Percentiles rank a stretch among this genome's conserved stretches.
These are phyloP conservation scores for Pilaira anomala DNA, from an alignment of 192 early-diverging fungal species.

Conservation along the genomic window DNA sequence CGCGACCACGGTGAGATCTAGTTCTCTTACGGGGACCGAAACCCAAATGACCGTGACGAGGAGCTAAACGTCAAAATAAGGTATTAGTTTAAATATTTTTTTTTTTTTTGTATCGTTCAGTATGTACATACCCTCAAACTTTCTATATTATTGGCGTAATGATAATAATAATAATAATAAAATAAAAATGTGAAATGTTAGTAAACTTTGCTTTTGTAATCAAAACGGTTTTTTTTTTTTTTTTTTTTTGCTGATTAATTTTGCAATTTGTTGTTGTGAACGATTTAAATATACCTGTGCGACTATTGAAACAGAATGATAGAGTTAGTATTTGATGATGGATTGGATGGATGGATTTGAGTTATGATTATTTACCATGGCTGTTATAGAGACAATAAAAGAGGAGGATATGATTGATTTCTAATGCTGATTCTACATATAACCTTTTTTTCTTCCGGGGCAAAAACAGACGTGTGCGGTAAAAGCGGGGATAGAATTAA, in stretches of 20 bases:
- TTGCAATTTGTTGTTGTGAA: background rate
- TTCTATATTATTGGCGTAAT: conserved; percentile 69
- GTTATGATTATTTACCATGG: conserved; percentile 6
- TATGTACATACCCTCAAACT: conserved; percentile 69
- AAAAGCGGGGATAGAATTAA: too few species aligned
- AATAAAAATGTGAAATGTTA: background rate
- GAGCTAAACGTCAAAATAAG: conserved; percentile 44
- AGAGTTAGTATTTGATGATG: background rate
- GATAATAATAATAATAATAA: background rate
- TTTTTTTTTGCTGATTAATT: background rate
- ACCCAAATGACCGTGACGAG: conserved; percentile 83
- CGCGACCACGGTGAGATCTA: conserved; percentile 88
- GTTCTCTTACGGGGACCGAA: conserved; percentile 83
- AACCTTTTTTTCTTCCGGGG: background rate
- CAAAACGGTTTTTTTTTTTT: background rate
- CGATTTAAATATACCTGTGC: conserved; percentile 18
- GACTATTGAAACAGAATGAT: conserved; percentile 1
- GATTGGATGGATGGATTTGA: conserved; percentile 25
- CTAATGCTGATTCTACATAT: background rate
- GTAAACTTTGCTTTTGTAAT: background rate
- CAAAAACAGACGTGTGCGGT: too few species aligned
- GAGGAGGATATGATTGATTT: conserved; percentile 1
- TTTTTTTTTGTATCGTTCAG: background rate
- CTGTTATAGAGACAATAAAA: conserved; percentile 23
- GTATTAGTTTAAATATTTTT: background rate